phyloP scores from a whole-genome alignment of 495 filamentous ascomycete genomes.

The Penicillium crystallinum region DNA sequence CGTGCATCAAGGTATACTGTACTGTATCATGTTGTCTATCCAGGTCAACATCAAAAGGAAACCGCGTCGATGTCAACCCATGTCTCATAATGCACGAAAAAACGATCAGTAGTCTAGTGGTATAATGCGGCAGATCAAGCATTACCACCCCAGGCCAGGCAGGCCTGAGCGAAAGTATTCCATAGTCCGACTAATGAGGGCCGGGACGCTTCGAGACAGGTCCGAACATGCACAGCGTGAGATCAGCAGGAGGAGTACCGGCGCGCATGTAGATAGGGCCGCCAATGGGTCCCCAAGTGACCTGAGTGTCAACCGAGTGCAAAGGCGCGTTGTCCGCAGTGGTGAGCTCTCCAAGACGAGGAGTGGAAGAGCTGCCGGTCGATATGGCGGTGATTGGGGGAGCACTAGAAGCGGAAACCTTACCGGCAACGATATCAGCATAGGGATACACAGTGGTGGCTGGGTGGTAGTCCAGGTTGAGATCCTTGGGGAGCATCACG shows the following conservation, averaged over 20 bases:
- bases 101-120: background rate
- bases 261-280: background rate
- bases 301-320: background rate
- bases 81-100: background rate
- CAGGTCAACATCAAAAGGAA: background rate
- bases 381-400: background rate
- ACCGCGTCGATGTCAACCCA: background rate
- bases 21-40: background rate
- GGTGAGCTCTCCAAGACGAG: background rate
- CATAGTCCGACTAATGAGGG: background rate
- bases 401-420: background rate
- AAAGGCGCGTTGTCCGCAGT: background rate
- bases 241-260: background rate
- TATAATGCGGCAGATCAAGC: background rate
- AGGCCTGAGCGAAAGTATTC: background rate
- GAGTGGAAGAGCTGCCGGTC: background rate
- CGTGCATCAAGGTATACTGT: background rate
- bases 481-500: background rate
- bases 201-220: background rate
- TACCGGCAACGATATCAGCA: background rate
- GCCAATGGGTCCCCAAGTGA: conserved; percentile 2
- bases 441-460: background rate
- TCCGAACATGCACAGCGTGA: background rate
- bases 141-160: background rate
- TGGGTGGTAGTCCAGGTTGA: background rate